phyloP scores from a whole-genome alignment of 257 asterid genomes.

The Catharanthus roseus region DNA sequence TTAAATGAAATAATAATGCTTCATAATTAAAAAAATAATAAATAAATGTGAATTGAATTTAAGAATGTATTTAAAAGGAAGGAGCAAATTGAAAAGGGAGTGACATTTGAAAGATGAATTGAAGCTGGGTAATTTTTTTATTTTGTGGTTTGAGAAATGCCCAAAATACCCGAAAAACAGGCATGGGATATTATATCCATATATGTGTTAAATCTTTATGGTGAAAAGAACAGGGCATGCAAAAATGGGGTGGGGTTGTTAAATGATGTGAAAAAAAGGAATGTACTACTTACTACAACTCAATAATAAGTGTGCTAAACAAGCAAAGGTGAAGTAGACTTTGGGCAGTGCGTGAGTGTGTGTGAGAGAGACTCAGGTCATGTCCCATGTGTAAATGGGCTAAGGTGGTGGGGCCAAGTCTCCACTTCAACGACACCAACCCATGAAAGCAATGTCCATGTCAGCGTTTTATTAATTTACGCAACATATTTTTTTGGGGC shows the following conservation, averaged over 20 bases:
- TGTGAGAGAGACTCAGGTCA: conserved; percentile 13
- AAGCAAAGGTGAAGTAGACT: conserved; percentile 34
- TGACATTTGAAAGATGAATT: conserved; percentile 1
- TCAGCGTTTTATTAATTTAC: conserved; percentile 46
- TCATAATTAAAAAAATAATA: too few species aligned
- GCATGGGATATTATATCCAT: conserved; percentile 24
- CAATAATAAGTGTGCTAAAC: conserved; percentile 29
- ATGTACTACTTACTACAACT: too few species aligned
- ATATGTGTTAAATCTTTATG: conserved; percentile 26
- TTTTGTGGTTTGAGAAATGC: conserved; percentile 10
- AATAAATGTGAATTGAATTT: too few species aligned
- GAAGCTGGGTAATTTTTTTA: neutral
- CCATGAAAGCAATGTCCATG: conserved; percentile 55
- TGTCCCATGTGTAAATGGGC: conserved; percentile 42
- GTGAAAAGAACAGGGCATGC: conserved; percentile 43
- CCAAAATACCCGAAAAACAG: conserved; percentile 9
- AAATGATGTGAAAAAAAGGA: conserved; percentile 24
- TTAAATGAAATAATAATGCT: too few species aligned
- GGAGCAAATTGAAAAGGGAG: neutral
- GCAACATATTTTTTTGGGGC: conserved; percentile 38
- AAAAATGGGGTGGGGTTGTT: conserved; percentile 16
- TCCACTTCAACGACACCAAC: conserved; percentile 63
- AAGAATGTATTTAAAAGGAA: too few species aligned
- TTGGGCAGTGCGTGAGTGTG: neutral
- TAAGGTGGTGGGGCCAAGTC: conserved; percentile 51